These are phyloP conservation scores for Penicillium coprophilum DNA, from an alignment of 495 filamentous ascomycete species.

Conservation along the genomic window DNA sequence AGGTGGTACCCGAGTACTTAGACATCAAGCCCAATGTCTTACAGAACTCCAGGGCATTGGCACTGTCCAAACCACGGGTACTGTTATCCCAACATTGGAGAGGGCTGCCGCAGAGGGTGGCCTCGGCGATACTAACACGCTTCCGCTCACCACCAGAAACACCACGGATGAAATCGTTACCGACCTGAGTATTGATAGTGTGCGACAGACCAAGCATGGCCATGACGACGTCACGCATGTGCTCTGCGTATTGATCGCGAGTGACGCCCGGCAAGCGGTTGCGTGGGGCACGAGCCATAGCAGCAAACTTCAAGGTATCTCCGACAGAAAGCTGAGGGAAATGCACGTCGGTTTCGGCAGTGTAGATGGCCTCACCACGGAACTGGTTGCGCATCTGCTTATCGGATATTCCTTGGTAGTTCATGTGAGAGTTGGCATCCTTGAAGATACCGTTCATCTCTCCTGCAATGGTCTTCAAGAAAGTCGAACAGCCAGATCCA, in stretches of 20 bases:
- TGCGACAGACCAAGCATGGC: conserved; percentile 61
- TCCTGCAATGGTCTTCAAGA: conserved; percentile 70
- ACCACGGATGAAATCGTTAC: conserved; percentile 82
- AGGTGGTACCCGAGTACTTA: conserved; percentile 72
- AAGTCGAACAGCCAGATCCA: conserved; percentile 70
- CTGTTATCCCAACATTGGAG: conserved; percentile 86
- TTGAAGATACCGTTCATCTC: conserved; percentile 73
- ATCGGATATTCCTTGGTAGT: conserved; percentile 76
- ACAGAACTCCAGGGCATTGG: conserved; percentile 73
- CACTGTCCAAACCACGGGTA: conserved; percentile 81
- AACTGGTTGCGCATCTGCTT: conserved; percentile 65
- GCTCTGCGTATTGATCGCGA: conserved; percentile 45
- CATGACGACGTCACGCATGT: conserved; percentile 61
- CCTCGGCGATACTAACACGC: conserved; percentile 57
- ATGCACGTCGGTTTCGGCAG: conserved; percentile 65
- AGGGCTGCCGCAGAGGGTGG: conserved; percentile 69
- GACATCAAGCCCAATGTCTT: conserved; percentile 75
- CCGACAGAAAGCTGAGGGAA: conserved; percentile 66
- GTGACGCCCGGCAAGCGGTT: conserved; percentile 51
- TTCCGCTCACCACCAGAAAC: conserved; percentile 86
- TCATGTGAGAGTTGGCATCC: conserved; percentile 55
- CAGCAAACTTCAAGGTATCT: conserved; percentile 64
- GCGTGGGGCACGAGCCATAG: conserved; percentile 50
- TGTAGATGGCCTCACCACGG: conserved; percentile 69
- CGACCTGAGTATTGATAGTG: conserved; percentile 56